Evolutionary conservation across 225 moss, liverwort and hornwort genomes (phyloP).

Genomic region (Polytrichum commune): DNA sequence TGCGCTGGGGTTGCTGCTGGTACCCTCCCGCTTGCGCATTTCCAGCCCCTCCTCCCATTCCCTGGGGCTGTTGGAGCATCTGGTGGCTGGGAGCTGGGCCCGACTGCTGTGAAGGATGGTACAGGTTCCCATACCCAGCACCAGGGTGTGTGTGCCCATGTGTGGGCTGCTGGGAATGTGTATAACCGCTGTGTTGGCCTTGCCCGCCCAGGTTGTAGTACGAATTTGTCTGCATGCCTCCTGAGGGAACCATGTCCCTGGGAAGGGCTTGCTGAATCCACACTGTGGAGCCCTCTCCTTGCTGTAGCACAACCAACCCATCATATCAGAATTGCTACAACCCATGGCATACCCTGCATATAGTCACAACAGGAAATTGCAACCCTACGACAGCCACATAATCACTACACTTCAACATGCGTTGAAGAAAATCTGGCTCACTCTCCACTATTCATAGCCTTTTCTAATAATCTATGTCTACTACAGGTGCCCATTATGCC

Average conservation of each 20-base stretch:
- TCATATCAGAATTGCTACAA: too few relatives aligned
- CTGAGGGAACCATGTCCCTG: constrained; percentile 78
- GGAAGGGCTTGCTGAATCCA: constrained; percentile 80
- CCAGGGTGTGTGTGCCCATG: constrained; percentile 76
- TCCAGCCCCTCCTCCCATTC: constrained; percentile 62
- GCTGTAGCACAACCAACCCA: constrained; percentile 18
- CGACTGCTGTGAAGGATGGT: constrained; percentile 93
- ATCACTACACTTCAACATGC: too few relatives aligned
- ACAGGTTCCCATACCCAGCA: constrained; percentile 63
- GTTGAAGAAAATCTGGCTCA: too few relatives aligned
- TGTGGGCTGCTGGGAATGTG: constrained; percentile 71
- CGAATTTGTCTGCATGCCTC: constrained; percentile 85
- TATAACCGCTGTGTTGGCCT: constrained; percentile 85
- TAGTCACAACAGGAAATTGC: too few relatives aligned
- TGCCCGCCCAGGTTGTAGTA: constrained; percentile 86
- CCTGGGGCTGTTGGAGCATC: constrained; percentile 90
- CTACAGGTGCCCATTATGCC: neutral
- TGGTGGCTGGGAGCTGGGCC: constrained; percentile 76
- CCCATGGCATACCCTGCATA: too few relatives aligned
- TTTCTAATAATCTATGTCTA: too few relatives aligned
- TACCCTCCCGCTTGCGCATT: constrained; percentile 57
- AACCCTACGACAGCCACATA: too few relatives aligned
- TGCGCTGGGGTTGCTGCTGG: constrained; percentile 89
- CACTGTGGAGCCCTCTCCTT: constrained; percentile 73
- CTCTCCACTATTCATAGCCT: too few relatives aligned